Evolutionary conservation across 768 basidiomycete species (phyloP), one percentile per base, ranked within the genome.

Genomic region (Botryobasidium botryosum): DNA sequence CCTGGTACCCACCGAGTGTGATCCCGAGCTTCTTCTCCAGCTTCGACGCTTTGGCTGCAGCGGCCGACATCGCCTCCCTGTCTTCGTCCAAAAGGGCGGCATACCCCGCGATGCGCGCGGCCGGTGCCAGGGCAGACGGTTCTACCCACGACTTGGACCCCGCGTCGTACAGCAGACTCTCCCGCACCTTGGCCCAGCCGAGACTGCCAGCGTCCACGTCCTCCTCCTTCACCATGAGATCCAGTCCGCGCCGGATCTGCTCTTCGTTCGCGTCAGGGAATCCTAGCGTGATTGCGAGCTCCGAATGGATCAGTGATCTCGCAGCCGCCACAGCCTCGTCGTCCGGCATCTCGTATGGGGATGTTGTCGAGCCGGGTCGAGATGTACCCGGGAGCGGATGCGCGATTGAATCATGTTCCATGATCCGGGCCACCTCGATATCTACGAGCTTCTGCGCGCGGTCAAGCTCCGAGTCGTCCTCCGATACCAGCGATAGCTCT

Each of bases 341-440:
- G 18, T 71, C 67, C n/a, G 92, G 86, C 20, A 75, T 68, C 23
- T 68, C 67, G 50, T 91, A 87, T 1, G 57, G 55, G 13, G 85
- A 86, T 20, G 68, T 64, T 0, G 75, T 74, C 10, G 76, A 70
- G 5, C 88, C 86, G 5, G 87, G 71, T 28, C 71, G 68, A 20
- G 71, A 70, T 7, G 88, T 90, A 2, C 94, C 94, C 7, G 91
- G 86, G 12, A 96, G 62, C 3, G 92, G 91, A 61, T 90, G 68
- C 0, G 74, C 70, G 45, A 96, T 74, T 4, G 88, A 72, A 59
- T 99, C 94, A 56, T 97, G 90, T 44, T 76, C 71, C 48, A 97
- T 63, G 36, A 99, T 69, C 32, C 68, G 65, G 3, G 73, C 79
- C 39, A 97, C 68, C 56, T 97, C 94, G 17, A 63, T 57, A 54